Evolutionary conservation across 176 grass and related monocot genomes (phyloP).

Genomic region (Raddia distichophylla): DNA sequence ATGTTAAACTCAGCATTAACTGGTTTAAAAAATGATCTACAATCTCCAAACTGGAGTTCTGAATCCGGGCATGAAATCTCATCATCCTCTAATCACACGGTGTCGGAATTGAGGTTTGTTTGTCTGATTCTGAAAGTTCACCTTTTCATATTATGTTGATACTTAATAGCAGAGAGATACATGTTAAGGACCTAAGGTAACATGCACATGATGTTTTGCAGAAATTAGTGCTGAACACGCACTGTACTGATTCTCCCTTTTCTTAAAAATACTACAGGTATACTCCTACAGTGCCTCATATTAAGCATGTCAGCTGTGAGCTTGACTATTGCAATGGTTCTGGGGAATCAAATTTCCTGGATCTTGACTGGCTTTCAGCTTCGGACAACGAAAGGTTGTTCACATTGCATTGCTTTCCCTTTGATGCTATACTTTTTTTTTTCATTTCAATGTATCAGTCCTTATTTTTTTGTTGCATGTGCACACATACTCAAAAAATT

Average conservation of each 20-base stretch:
- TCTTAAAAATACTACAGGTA: conserved; percentile 47
- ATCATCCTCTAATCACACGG: conserved; percentile 21
- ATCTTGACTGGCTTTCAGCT: conserved; percentile 63
- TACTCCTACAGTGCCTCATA: conserved; percentile 42
- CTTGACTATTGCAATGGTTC: conserved; percentile 50
- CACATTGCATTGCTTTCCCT: conserved; percentile 3
- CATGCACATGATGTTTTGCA: background rate
- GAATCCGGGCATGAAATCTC: conserved; percentile 35
- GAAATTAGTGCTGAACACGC: conserved; percentile 3
- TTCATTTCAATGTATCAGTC: background rate
- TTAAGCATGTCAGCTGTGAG: conserved; percentile 47
- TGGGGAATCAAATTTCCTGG: conserved; percentile 66
- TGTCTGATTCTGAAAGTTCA: conserved; percentile 34
- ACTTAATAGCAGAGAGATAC: background rate
- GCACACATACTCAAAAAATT: conserved; percentile 19
- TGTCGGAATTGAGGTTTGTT: conserved; percentile 52
- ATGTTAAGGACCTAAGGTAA: background rate
- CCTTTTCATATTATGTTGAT: conserved; percentile 19
- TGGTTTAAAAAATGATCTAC: conserved; percentile 38
- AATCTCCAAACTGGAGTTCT: conserved; percentile 38
- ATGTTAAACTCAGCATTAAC: conserved; percentile 44
- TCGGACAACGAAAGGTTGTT: conserved; percentile 62
- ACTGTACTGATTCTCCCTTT: conserved; percentile 33
- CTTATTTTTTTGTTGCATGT: conserved; percentile 1
- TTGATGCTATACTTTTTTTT: conserved; percentile 1